phyloP scores from a whole-genome alignment of 2,329 filamentous ascomycete genomes.

The Arthrinium puccinioides region DNA sequence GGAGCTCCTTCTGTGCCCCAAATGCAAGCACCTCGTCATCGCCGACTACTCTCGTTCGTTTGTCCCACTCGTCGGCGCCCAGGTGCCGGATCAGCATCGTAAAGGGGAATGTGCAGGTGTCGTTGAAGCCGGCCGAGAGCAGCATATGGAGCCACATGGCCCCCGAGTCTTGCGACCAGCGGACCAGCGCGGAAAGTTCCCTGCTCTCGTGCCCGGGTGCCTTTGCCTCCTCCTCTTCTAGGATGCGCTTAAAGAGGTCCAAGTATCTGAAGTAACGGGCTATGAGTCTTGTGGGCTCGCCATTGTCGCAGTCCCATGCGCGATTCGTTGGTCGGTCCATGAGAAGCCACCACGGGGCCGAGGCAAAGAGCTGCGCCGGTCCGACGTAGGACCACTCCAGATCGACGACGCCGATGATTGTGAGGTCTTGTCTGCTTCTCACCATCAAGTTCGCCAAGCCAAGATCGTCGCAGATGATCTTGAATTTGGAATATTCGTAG shows the following conservation, averaged over 20 bases:
- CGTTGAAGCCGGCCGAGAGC: neutral
- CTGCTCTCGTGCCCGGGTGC: neutral
- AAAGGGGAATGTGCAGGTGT: neutral
- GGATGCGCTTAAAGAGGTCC: neutral
- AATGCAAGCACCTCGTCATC: too few species aligned
- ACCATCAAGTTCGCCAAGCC: neutral
- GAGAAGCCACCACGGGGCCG: neutral
- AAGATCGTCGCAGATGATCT: neutral
- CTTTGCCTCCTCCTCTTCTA: neutral
- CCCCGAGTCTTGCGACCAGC: neutral
- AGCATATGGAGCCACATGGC: neutral
- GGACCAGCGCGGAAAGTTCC: neutral
- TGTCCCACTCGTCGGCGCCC: too few species aligned
- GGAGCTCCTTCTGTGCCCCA: too few species aligned
- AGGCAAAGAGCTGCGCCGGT: neutral
- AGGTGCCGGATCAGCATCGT: too few species aligned
- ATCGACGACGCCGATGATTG: neutral
- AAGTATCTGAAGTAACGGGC: neutral
- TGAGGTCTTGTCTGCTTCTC: neutral
- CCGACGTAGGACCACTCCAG: neutral
- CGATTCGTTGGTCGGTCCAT: neutral
- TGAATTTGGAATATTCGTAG: neutral
- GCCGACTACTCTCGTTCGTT: too few species aligned
- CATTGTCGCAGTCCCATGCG: neutral
- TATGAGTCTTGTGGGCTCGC: neutral